Evolutionary conservation across 208 protist species (phyloP).

Genomic region (Crithidia mellificae): DNA sequence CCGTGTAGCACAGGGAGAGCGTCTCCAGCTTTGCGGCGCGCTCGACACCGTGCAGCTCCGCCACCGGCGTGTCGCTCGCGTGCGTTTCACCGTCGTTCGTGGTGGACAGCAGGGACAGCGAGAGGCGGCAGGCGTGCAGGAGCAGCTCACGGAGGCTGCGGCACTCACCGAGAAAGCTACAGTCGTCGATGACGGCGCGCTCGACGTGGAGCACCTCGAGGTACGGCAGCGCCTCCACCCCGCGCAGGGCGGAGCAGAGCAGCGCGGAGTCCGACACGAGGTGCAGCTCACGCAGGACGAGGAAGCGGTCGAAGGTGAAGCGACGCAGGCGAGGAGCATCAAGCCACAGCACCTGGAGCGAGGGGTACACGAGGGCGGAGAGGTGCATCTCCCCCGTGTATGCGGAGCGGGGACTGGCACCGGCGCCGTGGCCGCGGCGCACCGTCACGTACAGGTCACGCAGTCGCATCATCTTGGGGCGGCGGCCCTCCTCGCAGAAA

Average conservation of each 20-base stretch:
- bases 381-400: slow-evolving; percentile 22
- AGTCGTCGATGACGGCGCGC: slow-evolving; percentile 38
- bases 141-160: slow-evolving; percentile 43
- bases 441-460: slow-evolving; percentile 39
- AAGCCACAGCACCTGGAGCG: slow-evolving; percentile 60
- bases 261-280: slow-evolving; percentile 47
- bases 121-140: slow-evolving; percentile 59
- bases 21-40: slow-evolving; percentile 38
- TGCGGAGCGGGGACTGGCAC: not conserved
- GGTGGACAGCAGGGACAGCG: not conserved
- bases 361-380: slow-evolving; percentile 23
- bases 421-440: slow-evolving; percentile 11
- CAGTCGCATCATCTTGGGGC: not conserved
- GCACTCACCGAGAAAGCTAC: slow-evolving; percentile 48
- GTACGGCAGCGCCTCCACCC: slow-evolving; percentile 43
- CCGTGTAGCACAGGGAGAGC: slow-evolving; percentile 58
- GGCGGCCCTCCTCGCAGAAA: not conserved
- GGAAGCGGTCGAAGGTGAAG: slow-evolving; percentile 14
- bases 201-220: slow-evolving; percentile 67
- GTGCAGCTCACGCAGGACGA: slow-evolving; percentile 54
- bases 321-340: slow-evolving; percentile 41
- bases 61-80: not conserved
- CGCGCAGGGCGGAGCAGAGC: slow-evolving; percentile 34
- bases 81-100: not conserved
- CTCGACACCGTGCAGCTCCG: slow-evolving; percentile 48